A percentile compares a stretch with the other conserved stretches of the same genome.
Evolutionary conservation across 148 eudicot species (phyloP).

Genomic region (Vaccinium darrowii): DNA sequence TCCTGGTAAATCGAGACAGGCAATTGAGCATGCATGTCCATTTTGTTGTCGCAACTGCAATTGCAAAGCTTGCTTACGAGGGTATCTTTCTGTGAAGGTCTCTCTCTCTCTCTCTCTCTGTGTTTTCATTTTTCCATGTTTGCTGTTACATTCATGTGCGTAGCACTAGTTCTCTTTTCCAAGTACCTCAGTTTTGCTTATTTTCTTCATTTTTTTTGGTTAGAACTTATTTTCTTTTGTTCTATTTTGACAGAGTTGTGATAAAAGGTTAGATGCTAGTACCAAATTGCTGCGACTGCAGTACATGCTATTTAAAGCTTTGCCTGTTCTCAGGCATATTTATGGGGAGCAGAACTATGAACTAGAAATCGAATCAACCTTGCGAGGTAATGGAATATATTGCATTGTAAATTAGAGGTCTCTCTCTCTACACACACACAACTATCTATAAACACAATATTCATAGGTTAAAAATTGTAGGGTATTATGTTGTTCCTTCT

Average conservation of each 20-base stretch:
- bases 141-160: background rate
- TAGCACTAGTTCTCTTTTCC: conserved; percentile 2
- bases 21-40: conserved; percentile 55
- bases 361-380: conserved; percentile 51
- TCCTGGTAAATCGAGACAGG: conserved; percentile 47
- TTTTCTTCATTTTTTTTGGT: too few species aligned
- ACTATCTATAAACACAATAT: background rate
- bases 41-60: conserved; percentile 65
- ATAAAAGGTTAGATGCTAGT: conserved; percentile 29
- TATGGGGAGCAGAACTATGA: conserved; percentile 53
- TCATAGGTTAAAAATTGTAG: background rate
- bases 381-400: conserved; percentile 35
- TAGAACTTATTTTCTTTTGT: background rate
- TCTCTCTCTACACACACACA: background rate
- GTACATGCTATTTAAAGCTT: conserved; percentile 49
- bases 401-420: background rate
- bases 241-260: conserved; percentile 28
- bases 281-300: conserved; percentile 44
- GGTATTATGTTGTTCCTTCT: conserved; percentile 8
- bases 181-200: background rate
- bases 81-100: conserved; percentile 41
- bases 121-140: background rate
- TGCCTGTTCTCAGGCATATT: conserved; percentile 49
- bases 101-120: background rate
- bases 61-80: conserved; percentile 58